phyloP scores from a whole-genome alignment of 2,329 filamentous ascomycete genomes.

The Huntiella savannae region DNA sequence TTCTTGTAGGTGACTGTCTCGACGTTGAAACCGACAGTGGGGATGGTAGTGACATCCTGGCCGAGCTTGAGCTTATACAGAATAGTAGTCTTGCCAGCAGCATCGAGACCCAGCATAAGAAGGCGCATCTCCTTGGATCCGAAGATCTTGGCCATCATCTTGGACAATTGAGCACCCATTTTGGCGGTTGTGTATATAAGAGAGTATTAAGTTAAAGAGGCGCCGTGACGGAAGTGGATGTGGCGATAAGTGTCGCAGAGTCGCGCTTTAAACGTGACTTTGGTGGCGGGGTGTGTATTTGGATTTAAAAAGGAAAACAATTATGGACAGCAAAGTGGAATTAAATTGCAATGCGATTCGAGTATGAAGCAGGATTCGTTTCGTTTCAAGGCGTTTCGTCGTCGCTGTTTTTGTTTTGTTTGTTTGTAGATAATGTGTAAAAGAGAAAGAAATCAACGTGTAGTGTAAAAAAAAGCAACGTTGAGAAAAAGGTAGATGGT shows the following conservation, averaged over 20 bases:
- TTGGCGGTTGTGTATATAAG: slow-evolving; percentile 17
- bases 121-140: slow-evolving; percentile 98
- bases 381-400: neutral
- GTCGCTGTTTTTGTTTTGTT: neutral
- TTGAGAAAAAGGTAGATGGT: neutral
- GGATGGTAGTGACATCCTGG: slow-evolving; percentile 95
- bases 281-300: too few relatives aligned
- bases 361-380: neutral
- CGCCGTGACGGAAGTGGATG: neutral
- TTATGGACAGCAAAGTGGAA: neutral
- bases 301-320: neutral
- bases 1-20: slow-evolving; percentile 99
- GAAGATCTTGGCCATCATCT: slow-evolving; percentile 97
- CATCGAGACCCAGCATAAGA: slow-evolving; percentile 93
- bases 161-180: slow-evolving; percentile 88
- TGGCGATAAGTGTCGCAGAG: too few relatives aligned
- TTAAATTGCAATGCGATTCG: neutral
- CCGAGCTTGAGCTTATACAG: slow-evolving; percentile 98
- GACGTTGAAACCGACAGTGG: slow-evolving; percentile 97
- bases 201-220: neutral
- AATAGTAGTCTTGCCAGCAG: slow-evolving; percentile 96
- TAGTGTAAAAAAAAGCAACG: neutral
- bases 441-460: neutral
- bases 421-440: neutral
- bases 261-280: too few relatives aligned